Evolutionary conservation across 306 rosid species (phyloP).

Genomic region (Ceratonia siliqua): DNA sequence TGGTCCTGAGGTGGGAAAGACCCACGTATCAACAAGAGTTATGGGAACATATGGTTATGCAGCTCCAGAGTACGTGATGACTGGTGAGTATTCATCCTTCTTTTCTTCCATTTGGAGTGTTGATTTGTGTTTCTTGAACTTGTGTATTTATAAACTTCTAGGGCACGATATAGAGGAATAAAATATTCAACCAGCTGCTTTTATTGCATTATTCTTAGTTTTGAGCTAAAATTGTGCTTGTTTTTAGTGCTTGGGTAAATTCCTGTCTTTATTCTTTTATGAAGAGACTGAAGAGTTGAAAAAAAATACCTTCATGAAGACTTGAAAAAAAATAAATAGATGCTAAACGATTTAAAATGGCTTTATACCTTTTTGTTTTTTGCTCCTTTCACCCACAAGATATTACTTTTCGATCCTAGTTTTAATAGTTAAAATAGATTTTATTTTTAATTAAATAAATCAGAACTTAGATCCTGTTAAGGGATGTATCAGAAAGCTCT

Average conservation of each 20-base stretch:
- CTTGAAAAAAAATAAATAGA: background rate
- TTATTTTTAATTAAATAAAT: too few relatives aligned
- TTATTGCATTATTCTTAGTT: too few relatives aligned
- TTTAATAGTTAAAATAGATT: background rate
- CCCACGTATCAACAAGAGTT: slow-evolving; percentile 95
- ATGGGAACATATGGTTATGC: slow-evolving; percentile 99
- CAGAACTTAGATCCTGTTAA: too few relatives aligned
- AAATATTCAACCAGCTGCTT: too few relatives aligned
- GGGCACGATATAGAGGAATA: too few relatives aligned
- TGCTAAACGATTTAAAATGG: background rate
- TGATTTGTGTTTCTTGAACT: slow-evolving; percentile 17
- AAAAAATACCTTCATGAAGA: too few relatives aligned
- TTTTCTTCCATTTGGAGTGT: background rate
- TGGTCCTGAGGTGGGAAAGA: slow-evolving; percentile 91
- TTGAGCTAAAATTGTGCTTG: background rate
- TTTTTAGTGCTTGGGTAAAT: slow-evolving; percentile 5
- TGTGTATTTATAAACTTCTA: too few relatives aligned
- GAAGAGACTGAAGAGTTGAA: too few relatives aligned
- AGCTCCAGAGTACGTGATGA: slow-evolving; percentile 98
- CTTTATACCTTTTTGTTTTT: slow-evolving; percentile 7
- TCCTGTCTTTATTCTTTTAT: too few relatives aligned
- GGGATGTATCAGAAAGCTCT: too few relatives aligned
- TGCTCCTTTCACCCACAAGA: background rate
- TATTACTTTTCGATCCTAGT: background rate
- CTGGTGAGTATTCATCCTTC: slow-evolving; percentile 68